Evolutionary conservation across 805 yeast genomes (phyloP), one percentile per base, ranked within the genome.

Genomic region (Candida succiphila): DNA sequence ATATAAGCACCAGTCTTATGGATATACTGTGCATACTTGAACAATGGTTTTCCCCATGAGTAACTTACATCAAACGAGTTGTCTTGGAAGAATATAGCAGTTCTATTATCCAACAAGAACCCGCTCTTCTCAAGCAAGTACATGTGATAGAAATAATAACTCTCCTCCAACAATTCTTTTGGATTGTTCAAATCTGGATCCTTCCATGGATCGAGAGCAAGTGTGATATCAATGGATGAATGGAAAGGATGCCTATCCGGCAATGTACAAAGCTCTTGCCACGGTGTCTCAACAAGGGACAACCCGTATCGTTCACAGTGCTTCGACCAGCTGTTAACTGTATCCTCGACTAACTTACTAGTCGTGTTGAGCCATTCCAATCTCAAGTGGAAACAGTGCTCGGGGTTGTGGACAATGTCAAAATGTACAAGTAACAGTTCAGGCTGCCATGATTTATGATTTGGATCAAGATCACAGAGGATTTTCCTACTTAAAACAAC

Each of bases 311-410:
- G 56, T 38, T 86, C 95, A 45, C 95, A 85, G 31, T 79, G 63
- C 36, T 95, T 68, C 0, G 86, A 72, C 84, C 96, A 81, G 31
- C 74, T 69, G 29, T 67, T 75, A 28, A 87, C 65, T 10, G 82
- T 63, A 42, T 87, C 94, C 37, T 87, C 96, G 32, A 85, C 75
- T 22, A 84, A 60, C 49, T 82, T 83, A 2, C 94, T 81, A 0
- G 97, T 86, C 0, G 95, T 77, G 39, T 82, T 85, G 22, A 89
- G 60, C 99, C 99, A 92, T 51, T 92, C 96, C 12, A 89, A 54
- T 30, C 95, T 65, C 22, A 92, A 69, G 49, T 89, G 97, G 60
- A 78, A 92, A 50, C 96, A 88, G 47, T 88, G 95, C 43, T 83
- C 89, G 0, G 96, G 96, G 49, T 88, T 89, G 52, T 87, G 96